Percentiles rank a stretch among this genome's conserved stretches.
phyloP scores from a whole-genome alignment of 345 rosid genomes.

The Bruguiera parviflora region DNA sequence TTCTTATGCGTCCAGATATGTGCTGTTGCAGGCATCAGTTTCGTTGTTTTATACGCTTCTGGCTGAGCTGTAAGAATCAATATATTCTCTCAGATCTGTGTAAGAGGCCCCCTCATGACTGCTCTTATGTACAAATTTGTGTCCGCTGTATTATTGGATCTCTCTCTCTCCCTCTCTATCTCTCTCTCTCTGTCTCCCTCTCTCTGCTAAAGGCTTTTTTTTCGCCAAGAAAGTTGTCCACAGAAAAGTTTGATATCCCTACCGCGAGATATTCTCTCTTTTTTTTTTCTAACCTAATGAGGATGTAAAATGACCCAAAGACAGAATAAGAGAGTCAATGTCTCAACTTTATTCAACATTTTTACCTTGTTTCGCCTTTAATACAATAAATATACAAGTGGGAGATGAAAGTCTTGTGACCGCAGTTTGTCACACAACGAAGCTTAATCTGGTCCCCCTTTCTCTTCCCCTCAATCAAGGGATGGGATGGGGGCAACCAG shows the following conservation, averaged over 20 bases:
- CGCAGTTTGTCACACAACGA: background rate
- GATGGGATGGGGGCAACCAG: too few species aligned
- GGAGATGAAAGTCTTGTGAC: too few species aligned
- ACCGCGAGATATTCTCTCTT: background rate
- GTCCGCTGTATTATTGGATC: conserved; percentile 32
- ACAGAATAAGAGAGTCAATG: too few species aligned
- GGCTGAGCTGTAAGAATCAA: conserved; percentile 24
- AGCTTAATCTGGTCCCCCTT: too few species aligned
- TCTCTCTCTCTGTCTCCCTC: conserved; percentile 16
- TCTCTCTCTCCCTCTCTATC: conserved; percentile 7
- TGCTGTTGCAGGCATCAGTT: conserved; percentile 39
- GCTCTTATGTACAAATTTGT: conserved; percentile 13
- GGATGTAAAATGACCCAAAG: too few species aligned
- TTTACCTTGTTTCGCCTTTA: too few species aligned
- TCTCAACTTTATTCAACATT: too few species aligned
- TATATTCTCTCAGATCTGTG: conserved; percentile 41
- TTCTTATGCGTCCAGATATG: conserved; percentile 35
- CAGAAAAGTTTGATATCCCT: conserved; percentile 7
- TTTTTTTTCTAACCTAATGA: conserved; percentile 5
- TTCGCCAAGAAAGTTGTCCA: conserved; percentile 1
- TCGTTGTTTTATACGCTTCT: conserved; percentile 51
- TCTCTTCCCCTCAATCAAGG: too few species aligned
- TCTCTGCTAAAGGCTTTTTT: background rate
- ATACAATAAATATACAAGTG: too few species aligned
- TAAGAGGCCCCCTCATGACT: conserved; percentile 41